phyloP scores from a whole-genome alignment of 306 rosid genomes.

The Vigna mungo region DNA sequence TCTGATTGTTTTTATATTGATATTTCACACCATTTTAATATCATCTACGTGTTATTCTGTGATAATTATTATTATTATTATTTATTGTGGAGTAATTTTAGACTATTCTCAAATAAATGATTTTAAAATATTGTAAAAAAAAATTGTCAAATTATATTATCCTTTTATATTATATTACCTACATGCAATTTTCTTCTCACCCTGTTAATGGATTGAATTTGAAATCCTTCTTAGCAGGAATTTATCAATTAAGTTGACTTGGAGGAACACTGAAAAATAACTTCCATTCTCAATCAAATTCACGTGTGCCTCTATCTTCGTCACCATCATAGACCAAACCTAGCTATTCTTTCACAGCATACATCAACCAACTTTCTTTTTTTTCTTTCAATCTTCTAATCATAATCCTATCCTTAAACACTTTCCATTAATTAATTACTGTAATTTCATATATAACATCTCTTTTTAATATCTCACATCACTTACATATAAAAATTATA shows the following conservation, averaged over 20 bases:
- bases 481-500: no score
- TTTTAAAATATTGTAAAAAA: no score
- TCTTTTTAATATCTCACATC: no score
- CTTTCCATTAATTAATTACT: no score
- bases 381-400: not conserved
- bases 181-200: constrained; percentile 23
- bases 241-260: constrained; percentile 58
- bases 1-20: constrained; percentile 9
- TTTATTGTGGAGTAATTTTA: no score
- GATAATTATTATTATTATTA: no score
- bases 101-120: no score
- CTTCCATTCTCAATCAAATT: constrained; percentile 50
- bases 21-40: no score
- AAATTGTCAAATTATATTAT: no score
- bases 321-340: constrained; percentile 20
- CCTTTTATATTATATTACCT: not conserved
- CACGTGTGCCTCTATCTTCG: constrained; percentile 52
- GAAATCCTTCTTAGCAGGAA: constrained; percentile 35
- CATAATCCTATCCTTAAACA: no score
- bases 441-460: no score
- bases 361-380: not conserved
- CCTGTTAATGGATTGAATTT: constrained; percentile 44
- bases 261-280: constrained; percentile 1
- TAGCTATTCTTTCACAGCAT: not conserved
- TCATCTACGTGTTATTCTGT: no score